These are phyloP conservation scores for Gamarada debralockiae DNA, from an alignment of 495 filamentous ascomycete species.

Conservation along the genomic window DNA sequence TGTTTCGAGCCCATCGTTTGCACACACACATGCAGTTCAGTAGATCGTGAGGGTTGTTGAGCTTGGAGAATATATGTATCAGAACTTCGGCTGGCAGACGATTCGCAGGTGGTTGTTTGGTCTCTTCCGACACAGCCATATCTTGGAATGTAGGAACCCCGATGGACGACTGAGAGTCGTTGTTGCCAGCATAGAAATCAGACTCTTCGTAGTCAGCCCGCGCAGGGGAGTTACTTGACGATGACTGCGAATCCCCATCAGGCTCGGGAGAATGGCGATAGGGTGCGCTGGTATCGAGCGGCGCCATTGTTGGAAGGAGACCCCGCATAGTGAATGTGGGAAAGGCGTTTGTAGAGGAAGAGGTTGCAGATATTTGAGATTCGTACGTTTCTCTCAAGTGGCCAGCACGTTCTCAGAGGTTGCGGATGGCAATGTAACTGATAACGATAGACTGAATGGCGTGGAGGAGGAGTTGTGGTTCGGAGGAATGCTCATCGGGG, in stretches of 20 bases:
- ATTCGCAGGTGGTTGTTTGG: slow-evolving; percentile 67
- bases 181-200: slow-evolving; percentile 81
- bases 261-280: slow-evolving; percentile 22
- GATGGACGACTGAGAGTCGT: slow-evolving; percentile 89
- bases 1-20: slow-evolving; percentile 88
- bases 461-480: neutral
- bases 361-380: neutral
- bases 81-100: slow-evolving; percentile 90
- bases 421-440: neutral
- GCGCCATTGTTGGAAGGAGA: slow-evolving; percentile 10
- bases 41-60: slow-evolving; percentile 68
- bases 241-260: slow-evolving; percentile 44
- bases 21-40: slow-evolving; percentile 88
- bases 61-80: slow-evolving; percentile 85
- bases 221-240: slow-evolving; percentile 80
- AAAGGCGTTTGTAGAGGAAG: neutral
- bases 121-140: slow-evolving; percentile 54
- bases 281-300: slow-evolving; percentile 12
- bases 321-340: slow-evolving; percentile 19
- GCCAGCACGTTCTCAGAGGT: neutral
- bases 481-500: neutral
- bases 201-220: slow-evolving; percentile 79
- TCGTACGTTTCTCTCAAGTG: neutral
- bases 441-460: too few relatives aligned
- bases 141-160: slow-evolving; percentile 74